These are phyloP conservation scores for Cephaloascus albidus DNA, from an alignment of 805 yeast species.

Conservation along the genomic window DNA sequence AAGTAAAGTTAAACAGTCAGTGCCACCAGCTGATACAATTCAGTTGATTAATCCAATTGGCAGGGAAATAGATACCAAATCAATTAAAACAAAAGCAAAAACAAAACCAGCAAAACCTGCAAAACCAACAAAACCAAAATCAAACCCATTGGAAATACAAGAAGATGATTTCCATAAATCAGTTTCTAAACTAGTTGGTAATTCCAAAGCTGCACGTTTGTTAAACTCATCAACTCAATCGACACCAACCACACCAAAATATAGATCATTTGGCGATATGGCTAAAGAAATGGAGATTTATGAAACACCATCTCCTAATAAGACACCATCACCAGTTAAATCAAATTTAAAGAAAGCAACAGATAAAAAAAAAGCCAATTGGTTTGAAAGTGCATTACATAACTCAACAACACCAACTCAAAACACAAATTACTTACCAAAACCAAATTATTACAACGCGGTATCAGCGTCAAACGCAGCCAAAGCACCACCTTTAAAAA, in stretches of 20 bases:
- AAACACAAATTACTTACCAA: conserved; percentile 6
- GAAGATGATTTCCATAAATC: not conserved
- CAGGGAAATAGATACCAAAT: not conserved
- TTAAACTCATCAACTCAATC: not conserved
- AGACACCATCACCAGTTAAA: not conserved
- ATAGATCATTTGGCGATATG: conserved; percentile 11
- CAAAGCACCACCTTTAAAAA: conserved; percentile 10
- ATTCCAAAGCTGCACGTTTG: not conserved
- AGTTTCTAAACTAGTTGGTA: not conserved
- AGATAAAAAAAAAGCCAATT: not conserved
- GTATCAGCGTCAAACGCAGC: conserved; percentile 12
- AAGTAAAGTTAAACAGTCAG: conserved; percentile 1
- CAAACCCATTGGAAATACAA: not conserved
- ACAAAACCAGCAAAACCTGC: not conserved
- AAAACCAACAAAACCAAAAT: not conserved
- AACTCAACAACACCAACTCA: not conserved
- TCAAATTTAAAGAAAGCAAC: conserved; percentile 1
- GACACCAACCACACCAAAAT: conserved; percentile 7
- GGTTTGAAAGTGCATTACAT: not conserved
- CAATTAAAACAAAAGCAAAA: not conserved
- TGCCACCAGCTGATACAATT: not conserved
- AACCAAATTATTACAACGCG: conserved; percentile 7
- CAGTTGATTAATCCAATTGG: not conserved
- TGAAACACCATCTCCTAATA: conserved; percentile 1
- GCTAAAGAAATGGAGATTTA: conserved; percentile 4